Evolutionary conservation across 805 yeast species (phyloP), one percentile per base, ranked within the genome.

Genomic region (Metschnikowia lunata): DNA sequence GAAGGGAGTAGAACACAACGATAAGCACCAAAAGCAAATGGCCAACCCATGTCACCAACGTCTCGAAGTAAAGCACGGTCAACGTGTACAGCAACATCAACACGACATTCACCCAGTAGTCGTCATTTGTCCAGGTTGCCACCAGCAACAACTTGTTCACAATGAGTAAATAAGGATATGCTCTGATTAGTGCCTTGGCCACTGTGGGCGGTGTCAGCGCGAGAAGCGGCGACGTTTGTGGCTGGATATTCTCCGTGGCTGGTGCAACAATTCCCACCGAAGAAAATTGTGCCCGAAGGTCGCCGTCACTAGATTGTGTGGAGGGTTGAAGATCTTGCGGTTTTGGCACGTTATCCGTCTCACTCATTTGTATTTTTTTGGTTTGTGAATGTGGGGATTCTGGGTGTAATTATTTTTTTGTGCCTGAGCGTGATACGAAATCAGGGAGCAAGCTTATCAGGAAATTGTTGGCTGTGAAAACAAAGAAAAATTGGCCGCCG

Each of bases 191-290:
- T 3, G 93, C 87, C 55, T 87, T 85, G 28, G 96, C 83, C 11
- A 91, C 88, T 0, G 89, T 79, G 2, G 97, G 93, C 2, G 98
- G 98, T 0, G 99, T 93, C 1, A 88, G 80, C 1, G 88, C 80
- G 32, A 88, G 74, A 51, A 93, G 73, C 1, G 97, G 96, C 3
- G 96, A 85, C 1, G 93, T 76, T 48, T 77, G 69, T 40, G 79
- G 72, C 49, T 58, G 58, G 5, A 62, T 32, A n/a, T 34, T 47
- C 30, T 47, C 37, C 28, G 34, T 36, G 30, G 42, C 36, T 26
- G 32, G 43, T 39, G 30, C 30, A 26, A 42, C 36, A n/a, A 40
- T 40, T 12, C 41, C 45, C 14, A 26, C 26, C 26, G 40, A 14
- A 1, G 59, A 46, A 43, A 66, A 66, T 26, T 56, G 59, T 3